Evolutionary conservation across 2,329 filamentous ascomycete species (phyloP), one percentile per base, ranked within the genome.

Genomic region (Epichloe coenophiala): DNA sequence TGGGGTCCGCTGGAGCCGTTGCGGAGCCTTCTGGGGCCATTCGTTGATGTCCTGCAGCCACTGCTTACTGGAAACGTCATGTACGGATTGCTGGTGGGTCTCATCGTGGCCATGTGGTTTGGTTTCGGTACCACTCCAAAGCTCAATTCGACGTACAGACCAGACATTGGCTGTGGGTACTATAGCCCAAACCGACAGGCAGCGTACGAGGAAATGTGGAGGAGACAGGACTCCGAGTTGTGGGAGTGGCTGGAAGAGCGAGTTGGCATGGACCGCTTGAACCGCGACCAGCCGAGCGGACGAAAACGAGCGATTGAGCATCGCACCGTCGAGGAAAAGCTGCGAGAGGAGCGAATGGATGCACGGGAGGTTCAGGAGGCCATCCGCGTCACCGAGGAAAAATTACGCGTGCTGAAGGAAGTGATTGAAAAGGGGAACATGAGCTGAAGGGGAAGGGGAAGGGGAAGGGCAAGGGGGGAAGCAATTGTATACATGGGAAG

Each of bases 171-270:
- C 31, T 57, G 64, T n/a, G 60, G 60, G 19, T 56, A 65, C 15
- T 64, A 64, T 51, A 59, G 60, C 38, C 77, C 86, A 0, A 81
- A 90, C 50, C 79, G 89, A 5, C 69, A 89, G 15, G 81, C 84
- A 2, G 88, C 87, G 0, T 97, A 96, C 63, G 90, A 97, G 58
- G 87, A 95, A 67, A 85, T 97, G 61, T 98, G 91, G 90, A 77
- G 81, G 37, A 74, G 80, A 40, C 88, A 96, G 65, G 90, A 96
- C 63, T 88, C 80, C 56, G 88, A 93, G 59, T 71, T 96, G 9
- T 96, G 90, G 90, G 83, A 87, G 52, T 96, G 90, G 90, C 71
- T 96, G 4, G 90, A 96, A 65, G 87, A 95, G 59, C 77, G 90
- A 17, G 83, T 88, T 2, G 85, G 88, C 2, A 71, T 93, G 63